These are phyloP conservation scores for Salisapilia sapeloensis DNA, from an alignment of 352 stramenopile species.

Conservation along the genomic window DNA sequence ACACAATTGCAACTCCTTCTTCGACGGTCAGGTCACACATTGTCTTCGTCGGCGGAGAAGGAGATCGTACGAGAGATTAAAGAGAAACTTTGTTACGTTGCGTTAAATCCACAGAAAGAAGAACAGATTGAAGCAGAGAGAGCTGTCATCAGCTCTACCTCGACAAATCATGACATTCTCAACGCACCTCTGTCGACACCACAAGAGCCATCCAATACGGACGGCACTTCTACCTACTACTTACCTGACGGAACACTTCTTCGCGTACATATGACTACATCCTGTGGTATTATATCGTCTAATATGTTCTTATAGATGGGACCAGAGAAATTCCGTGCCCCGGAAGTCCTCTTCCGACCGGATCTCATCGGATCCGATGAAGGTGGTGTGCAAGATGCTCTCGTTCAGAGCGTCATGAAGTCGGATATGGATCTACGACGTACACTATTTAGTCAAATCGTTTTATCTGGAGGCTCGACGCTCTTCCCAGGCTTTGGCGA, in stretches of 20 bases:
- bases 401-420: slow-evolving; percentile 92
- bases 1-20: slow-evolving; percentile 58
- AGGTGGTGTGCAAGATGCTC: slow-evolving; percentile 61
- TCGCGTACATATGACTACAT: slow-evolving; percentile 20
- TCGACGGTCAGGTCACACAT: slow-evolving; percentile 63
- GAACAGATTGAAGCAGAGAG: slow-evolving; percentile 67
- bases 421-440: slow-evolving; percentile 94
- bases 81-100: slow-evolving; percentile 75
- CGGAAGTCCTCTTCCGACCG: slow-evolving; percentile 72
- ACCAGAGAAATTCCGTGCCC: slow-evolving; percentile 61
- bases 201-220: slow-evolving; percentile 9
- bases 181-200: too few relatives aligned
- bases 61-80: slow-evolving; percentile 84
- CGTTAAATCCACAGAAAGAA: slow-evolving; percentile 71
- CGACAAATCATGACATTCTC: too few relatives aligned
- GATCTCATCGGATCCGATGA: slow-evolving; percentile 71
- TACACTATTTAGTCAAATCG: slow-evolving; percentile 87
- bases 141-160: too few relatives aligned
- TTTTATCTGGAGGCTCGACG: slow-evolving; percentile 89
- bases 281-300: background rate
- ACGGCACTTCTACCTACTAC: slow-evolving; percentile 59
- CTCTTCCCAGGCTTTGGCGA: slow-evolving; percentile 92
- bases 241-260: slow-evolving; percentile 72
- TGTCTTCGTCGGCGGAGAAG: slow-evolving; percentile 77
- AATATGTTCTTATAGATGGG: slow-evolving; percentile 22